Percentiles rank a stretch among this genome's conserved stretches.
Conservation (phyloP, 129 eudicot species). For the Artemisia annua region DNA sequence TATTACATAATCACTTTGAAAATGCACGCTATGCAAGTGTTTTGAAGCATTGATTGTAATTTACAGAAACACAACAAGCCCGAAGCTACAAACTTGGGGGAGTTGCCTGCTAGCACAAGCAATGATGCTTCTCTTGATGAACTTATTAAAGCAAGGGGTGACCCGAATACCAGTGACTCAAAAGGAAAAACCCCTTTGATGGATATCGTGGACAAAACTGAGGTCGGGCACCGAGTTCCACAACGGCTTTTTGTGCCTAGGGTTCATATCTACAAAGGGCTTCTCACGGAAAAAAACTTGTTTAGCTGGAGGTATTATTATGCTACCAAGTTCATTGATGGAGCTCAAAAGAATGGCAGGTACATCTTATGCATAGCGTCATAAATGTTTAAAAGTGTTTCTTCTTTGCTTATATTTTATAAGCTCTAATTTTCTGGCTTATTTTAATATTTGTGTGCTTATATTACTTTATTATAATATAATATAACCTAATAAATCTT, state of each 20-base stretch:
- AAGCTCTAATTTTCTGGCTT: too few species aligned
- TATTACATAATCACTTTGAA: too few species aligned
- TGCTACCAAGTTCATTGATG: constrained; percentile 59
- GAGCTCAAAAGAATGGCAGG: constrained; percentile 87
- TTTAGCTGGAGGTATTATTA: constrained; percentile 68
- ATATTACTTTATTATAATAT: too few species aligned
- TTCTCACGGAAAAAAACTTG: constrained; percentile 41
- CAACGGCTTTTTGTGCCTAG: constrained; percentile 36
- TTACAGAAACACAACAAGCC: too few species aligned
- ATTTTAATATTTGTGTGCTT: too few species aligned
- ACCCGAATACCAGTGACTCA: constrained; percentile 77
- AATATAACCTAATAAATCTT: too few species aligned
- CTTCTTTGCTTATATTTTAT: too few species aligned
- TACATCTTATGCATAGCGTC: constrained; percentile 18
- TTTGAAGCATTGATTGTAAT: too few species aligned
- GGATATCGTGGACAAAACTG: constrained; percentile 56
- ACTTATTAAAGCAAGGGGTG: constrained; percentile 78
- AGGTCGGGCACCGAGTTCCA: constrained; percentile 58
- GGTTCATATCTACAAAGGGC: constrained; percentile 77
- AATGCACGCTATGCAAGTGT: too few species aligned
- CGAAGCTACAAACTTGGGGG: too few species aligned
- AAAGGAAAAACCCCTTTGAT: constrained; percentile 79
- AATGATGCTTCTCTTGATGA: too few species aligned
- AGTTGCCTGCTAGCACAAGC: too few species aligned
- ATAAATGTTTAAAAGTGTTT: neutral